A percentile compares a stretch with the other conserved stretches of the same genome.
These are phyloP conservation scores for Magnusiomyces paraingens DNA, from an alignment of 1,139 yeast species.

Conservation along the genomic window DNA sequence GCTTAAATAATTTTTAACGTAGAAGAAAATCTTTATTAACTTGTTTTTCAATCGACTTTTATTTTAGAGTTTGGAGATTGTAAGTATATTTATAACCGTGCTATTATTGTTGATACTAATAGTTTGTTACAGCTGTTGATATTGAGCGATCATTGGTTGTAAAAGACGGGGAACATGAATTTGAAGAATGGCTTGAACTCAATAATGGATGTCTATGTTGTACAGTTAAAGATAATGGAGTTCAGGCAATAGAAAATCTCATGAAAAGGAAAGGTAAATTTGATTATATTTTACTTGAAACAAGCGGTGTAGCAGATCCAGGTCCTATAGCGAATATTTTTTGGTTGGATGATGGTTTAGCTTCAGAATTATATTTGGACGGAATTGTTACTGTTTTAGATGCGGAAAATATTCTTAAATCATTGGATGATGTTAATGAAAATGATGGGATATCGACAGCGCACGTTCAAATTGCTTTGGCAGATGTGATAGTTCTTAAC, in stretches of 20 bases:
- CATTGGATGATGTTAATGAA: conserved; percentile 55
- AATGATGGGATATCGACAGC: conserved; percentile 69
- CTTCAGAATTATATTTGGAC: conserved; percentile 80
- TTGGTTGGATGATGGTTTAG: conserved; percentile 89
- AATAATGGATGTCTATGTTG: conserved; percentile 98
- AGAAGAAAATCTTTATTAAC: too few relatives aligned
- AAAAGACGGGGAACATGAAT: conserved; percentile 48
- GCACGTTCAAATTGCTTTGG: conserved; percentile 82
- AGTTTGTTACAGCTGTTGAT: conserved; percentile 75
- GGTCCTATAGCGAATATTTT: conserved; percentile 94
- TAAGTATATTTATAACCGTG: conserved; percentile 12
- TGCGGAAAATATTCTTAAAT: conserved; percentile 56
- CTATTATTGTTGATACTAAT: neutral
- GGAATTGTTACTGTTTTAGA: conserved; percentile 93
- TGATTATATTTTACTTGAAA: conserved; percentile 84
- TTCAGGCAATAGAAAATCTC: conserved; percentile 83
- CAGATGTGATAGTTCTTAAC: conserved; percentile 74
- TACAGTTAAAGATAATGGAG: conserved; percentile 91
- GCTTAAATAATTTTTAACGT: too few relatives aligned
- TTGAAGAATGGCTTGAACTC: conserved; percentile 91
- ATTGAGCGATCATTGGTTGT: conserved; percentile 85
- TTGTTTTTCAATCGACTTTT: neutral
- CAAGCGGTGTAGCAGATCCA: conserved; percentile 98
- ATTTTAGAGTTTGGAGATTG: conserved; percentile 33
- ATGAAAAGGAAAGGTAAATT: conserved; percentile 67